Percentiles rank a stretch among this genome's conserved stretches.
Conservation (phyloP, 805 yeast genomes). For the Spathaspora boniae region DNA sequence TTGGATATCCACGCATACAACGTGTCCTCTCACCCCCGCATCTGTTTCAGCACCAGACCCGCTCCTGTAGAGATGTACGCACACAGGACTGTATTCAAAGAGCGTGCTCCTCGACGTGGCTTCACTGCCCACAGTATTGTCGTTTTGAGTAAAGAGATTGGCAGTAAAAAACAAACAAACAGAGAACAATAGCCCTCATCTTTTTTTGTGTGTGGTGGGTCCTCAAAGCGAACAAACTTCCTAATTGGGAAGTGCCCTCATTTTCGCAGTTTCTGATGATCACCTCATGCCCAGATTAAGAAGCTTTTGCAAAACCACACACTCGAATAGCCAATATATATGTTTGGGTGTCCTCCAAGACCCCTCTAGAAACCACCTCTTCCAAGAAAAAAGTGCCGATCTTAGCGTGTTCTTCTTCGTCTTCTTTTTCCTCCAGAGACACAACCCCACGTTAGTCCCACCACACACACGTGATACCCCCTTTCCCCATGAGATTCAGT, state of each 20-base stretch:
- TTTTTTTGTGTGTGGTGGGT: neutral
- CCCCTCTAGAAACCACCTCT: too few species aligned
- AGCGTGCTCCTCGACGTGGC: too few species aligned
- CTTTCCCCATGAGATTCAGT: slow-evolving; percentile 3
- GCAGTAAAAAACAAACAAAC: too few species aligned
- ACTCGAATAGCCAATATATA: neutral
- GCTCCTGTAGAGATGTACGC: neutral
- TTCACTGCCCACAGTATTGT: too few species aligned
- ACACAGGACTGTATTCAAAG: slow-evolving; percentile 1
- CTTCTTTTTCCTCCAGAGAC: slow-evolving; percentile 5
- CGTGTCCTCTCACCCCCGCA: too few species aligned
- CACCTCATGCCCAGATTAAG: neutral
- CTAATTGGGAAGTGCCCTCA: slow-evolving; percentile 4
- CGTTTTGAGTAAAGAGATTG: too few species aligned
- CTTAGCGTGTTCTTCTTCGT: neutral
- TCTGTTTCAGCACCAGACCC: too few species aligned
- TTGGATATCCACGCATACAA: too few species aligned
- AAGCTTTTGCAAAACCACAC: neutral
- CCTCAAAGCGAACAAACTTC: neutral
- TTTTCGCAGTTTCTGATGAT: neutral
- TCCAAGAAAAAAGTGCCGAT: too few species aligned
- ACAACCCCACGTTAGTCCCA: too few species aligned
- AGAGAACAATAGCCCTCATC: too few species aligned
- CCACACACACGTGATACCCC: too few species aligned
- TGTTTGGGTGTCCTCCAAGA: neutral